Evolutionary conservation across 192 early-diverging fungal species (phyloP).

Genomic region (Haplosporangium gracile): DNA sequence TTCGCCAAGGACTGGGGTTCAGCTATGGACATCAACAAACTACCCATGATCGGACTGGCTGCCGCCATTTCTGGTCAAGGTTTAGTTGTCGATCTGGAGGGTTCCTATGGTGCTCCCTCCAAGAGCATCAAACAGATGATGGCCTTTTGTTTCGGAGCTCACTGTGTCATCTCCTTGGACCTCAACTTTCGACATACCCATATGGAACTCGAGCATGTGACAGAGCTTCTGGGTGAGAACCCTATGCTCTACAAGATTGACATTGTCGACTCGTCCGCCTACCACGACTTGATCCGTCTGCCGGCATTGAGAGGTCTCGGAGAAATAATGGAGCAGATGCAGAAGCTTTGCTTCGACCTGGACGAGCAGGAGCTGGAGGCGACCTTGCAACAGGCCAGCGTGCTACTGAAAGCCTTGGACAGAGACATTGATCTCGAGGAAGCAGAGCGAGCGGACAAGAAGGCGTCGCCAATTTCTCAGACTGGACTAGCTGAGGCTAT

Average conservation of each 20-base stretch:
- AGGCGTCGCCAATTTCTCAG: background rate
- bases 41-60: conserved; percentile 52
- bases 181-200: conserved; percentile 48
- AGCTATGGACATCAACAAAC: conserved; percentile 46
- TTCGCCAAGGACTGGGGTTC: conserved; percentile 55
- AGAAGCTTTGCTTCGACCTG: conserved; percentile 22
- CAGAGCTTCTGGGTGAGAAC: conserved; percentile 43
- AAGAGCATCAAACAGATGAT: conserved; percentile 50
- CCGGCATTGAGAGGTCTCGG: conserved; percentile 40
- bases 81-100: conserved; percentile 47
- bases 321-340: conserved; percentile 26
- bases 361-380: conserved; percentile 21
- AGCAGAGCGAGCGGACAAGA: background rate
- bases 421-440: conserved; percentile 15
- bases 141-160: conserved; percentile 46
- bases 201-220: conserved; percentile 50
- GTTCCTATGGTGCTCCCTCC: conserved; percentile 49
- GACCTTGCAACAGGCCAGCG: background rate
- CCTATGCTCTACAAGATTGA: conserved; percentile 42
- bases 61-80: conserved; percentile 49
- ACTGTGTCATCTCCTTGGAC: conserved; percentile 44
- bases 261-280: conserved; percentile 47
- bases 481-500: background rate
- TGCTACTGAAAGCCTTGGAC: conserved; percentile 10
- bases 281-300: conserved; percentile 39